These are phyloP conservation scores for Pichia membranifaciens DNA, from an alignment of 805 yeast genomes.

Conservation along the genomic window DNA sequence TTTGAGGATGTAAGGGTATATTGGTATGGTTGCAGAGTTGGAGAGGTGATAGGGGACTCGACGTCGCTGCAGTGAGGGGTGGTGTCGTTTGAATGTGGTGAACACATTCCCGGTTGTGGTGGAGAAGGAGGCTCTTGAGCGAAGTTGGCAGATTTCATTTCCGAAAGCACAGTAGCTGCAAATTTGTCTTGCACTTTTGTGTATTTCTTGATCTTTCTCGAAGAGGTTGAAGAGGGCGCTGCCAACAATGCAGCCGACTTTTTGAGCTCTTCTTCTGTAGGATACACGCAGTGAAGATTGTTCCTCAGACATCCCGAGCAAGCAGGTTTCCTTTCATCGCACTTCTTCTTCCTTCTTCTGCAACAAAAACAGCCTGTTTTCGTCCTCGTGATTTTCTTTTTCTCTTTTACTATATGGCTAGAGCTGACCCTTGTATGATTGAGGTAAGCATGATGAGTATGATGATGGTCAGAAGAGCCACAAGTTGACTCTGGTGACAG, in stretches of 20 bases:
- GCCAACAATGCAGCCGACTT: constrained; percentile 6
- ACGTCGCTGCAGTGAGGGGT: constrained; percentile 8
- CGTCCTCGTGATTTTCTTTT: constrained; percentile 31
- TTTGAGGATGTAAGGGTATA: not conserved
- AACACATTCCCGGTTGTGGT: constrained; percentile 11
- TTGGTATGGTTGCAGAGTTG: constrained; percentile 18
- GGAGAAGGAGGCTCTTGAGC: constrained; percentile 3
- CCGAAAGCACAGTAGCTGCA: constrained; percentile 8
- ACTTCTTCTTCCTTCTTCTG: constrained; percentile 34
- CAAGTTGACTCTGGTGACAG: not conserved
- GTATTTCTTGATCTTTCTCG: constrained; percentile 7
- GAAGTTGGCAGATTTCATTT: constrained; percentile 7
- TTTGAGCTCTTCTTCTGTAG: constrained; percentile 20
- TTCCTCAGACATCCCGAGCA: constrained; percentile 34
- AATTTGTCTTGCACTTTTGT: constrained; percentile 4
- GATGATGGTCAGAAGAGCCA: not conserved
- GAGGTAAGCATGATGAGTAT: not conserved
- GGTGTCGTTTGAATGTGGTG: constrained; percentile 12
- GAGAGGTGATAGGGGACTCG: constrained; percentile 27
- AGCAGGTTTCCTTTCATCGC: constrained; percentile 31
- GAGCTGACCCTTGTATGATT: not conserved
- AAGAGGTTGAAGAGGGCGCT: constrained; percentile 7
- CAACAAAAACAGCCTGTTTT: constrained; percentile 37
- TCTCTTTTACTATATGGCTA: constrained; percentile 11
- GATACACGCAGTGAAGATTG: constrained; percentile 31